Percentiles rank a stretch among this genome's conserved stretches.
These are phyloP conservation scores for Colletotrichum spaethianum DNA, from an alignment of 2,329 filamentous ascomycete species.

Conservation along the genomic window DNA sequence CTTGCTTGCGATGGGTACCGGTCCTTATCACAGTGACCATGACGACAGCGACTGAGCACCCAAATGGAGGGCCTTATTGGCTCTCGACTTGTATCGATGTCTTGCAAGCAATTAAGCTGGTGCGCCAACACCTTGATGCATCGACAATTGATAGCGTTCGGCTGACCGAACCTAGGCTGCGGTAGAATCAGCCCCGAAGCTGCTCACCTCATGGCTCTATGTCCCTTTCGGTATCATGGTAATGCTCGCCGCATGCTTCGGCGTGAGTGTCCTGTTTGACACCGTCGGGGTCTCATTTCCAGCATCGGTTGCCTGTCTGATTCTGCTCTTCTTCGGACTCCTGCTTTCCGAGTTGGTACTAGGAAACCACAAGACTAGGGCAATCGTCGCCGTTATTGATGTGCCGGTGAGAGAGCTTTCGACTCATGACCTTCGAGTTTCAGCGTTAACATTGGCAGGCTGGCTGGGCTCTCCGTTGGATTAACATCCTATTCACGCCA, in stretches of 20 bases:
- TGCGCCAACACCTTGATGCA: background rate
- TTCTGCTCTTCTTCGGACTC: constrained; percentile 67
- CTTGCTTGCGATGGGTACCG: background rate
- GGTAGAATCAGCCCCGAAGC: constrained; percentile 42
- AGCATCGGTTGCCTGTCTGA: constrained; percentile 71
- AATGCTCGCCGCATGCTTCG: constrained; percentile 60
- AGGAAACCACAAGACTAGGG: constrained; percentile 63
- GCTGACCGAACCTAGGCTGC: background rate
- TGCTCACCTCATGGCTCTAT: constrained; percentile 61
- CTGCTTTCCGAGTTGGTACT: constrained; percentile 62
- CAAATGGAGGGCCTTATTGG: constrained; percentile 11
- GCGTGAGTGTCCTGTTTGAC: constrained; percentile 58
- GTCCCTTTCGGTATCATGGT: constrained; percentile 61
- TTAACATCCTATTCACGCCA: constrained; percentile 72
- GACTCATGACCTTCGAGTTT: rapidly evolving
- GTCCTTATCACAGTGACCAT: background rate
- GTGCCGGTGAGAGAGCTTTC: constrained; percentile 61
- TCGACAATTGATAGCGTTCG: rapidly evolving
- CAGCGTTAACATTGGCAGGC: constrained; percentile 55
- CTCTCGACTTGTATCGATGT: constrained; percentile 4
- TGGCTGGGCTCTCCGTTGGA: constrained; percentile 71
- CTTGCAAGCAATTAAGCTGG: constrained; percentile 29
- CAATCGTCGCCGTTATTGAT: constrained; percentile 65
- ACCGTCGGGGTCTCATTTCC: constrained; percentile 68
- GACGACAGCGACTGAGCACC: constrained; percentile 14